phyloP scores from a whole-genome alignment of 768 basidiomycete species.

The Tulasnella sp. region DNA sequence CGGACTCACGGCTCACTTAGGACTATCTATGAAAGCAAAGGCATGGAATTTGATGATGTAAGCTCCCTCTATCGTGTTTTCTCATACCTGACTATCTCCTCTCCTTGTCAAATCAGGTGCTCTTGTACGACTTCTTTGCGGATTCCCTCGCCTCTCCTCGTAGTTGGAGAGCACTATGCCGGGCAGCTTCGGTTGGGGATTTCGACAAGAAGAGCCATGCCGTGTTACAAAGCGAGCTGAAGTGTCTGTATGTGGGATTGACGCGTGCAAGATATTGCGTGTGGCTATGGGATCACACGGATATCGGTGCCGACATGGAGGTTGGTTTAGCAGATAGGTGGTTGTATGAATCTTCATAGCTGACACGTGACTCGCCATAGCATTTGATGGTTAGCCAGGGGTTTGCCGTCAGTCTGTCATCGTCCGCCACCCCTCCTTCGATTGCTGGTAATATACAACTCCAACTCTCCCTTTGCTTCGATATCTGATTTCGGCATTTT shows the following conservation, averaged over 20 bases:
- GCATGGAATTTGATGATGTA: slow-evolving; percentile 55
- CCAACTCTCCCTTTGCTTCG: background rate
- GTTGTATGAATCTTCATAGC: background rate
- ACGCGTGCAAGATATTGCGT: slow-evolving; percentile 13
- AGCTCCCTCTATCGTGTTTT: background rate
- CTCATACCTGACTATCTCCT: background rate
- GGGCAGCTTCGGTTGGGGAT: background rate
- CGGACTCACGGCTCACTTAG: background rate
- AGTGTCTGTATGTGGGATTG: slow-evolving; percentile 14
- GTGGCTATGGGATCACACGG: slow-evolving; percentile 16
- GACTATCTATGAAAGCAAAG: slow-evolving; percentile 53
- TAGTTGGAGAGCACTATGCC: slow-evolving; percentile 44
- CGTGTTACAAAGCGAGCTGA: slow-evolving; percentile 12
- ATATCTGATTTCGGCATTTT: too few relatives aligned
- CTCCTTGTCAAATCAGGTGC: slow-evolving; percentile 40
- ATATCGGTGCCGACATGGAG: background rate
- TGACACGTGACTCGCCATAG: background rate
- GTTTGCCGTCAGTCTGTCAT: background rate
- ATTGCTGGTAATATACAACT: background rate
- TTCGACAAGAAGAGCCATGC: background rate
- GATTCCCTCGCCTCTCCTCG: slow-evolving; percentile 41
- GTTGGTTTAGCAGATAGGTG: background rate
- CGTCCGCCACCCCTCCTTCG: background rate
- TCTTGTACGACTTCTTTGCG: slow-evolving; percentile 63
- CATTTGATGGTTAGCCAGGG: background rate